Evolutionary conservation across 78 protist genomes (phyloP).

Genomic region (Isochrysis galbana): DNA sequence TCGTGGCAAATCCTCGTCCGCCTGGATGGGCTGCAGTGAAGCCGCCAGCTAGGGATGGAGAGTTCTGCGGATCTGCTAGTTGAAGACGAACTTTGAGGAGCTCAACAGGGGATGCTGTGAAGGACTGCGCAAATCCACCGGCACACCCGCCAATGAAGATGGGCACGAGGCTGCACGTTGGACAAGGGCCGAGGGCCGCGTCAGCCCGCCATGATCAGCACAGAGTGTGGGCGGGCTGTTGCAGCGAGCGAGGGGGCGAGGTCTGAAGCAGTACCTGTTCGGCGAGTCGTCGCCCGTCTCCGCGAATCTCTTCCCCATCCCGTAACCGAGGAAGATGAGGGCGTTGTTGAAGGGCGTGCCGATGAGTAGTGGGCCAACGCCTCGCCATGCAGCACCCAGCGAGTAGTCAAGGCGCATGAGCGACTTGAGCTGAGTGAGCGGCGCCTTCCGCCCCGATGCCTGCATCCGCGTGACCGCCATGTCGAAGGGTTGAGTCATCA

Average conservation of each 20-base stretch:
- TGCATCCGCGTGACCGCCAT: background rate
- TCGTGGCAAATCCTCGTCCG: background rate
- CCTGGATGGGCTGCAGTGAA: background rate
- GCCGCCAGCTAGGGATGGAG: no score
- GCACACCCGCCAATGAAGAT: slow-evolving; percentile 8
- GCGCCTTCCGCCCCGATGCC: no score
- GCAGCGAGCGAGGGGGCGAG: background rate
- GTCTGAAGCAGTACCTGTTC: background rate
- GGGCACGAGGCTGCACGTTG: background rate
- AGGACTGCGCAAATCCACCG: background rate
- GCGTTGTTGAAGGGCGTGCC: background rate
- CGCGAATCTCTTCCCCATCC: background rate
- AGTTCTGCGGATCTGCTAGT: background rate
- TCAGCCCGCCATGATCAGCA: background rate
- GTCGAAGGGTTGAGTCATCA: background rate
- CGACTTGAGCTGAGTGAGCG: no score
- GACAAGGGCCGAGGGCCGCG: background rate
- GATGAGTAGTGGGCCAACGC: background rate
- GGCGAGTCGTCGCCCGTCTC: background rate
- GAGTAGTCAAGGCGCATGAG: background rate
- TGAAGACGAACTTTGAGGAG: background rate
- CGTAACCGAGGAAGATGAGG: background rate
- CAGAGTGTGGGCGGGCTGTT: background rate
- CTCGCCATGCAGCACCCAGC: background rate
- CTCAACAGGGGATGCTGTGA: background rate